Evolutionary conservation across 176 grass and related monocot species (phyloP), one percentile per base, ranked within the genome.

Genomic region (Zoysia pacifica): DNA sequence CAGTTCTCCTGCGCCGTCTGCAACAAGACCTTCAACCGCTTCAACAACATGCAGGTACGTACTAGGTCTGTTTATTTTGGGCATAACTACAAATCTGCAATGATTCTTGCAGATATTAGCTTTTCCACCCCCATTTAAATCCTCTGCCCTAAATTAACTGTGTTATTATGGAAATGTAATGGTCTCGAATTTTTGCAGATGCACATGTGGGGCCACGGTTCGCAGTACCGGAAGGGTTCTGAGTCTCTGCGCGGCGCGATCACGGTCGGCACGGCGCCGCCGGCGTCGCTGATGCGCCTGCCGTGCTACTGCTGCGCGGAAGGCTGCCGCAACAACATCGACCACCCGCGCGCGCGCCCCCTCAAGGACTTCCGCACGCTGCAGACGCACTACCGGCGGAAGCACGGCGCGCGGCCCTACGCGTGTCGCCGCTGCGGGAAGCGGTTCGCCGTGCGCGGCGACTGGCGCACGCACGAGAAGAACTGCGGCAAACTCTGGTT

Each of bases 141-240:
- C 15, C 1, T 16, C 4, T 74, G 37, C 19, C 73, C 73, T 76
- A 75, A 20, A 28, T 28, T 28, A 28, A 28, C 28, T 28, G 28
- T 28, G 28, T 28, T 28, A 28, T 28, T 28, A 28, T 28, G 28
- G 28, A 28, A 28, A 28, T 28, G 28, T 28, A 28, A 28, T 28
- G 28, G 28, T 28, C 28, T 28, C 28, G 28, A 28, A 28, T 28
- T 28, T 28, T 18, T 54, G 46, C 73, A 97, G 94, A 97, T 97
- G 94, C 94, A 97, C 49, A 97, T 97, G 94, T 97, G 94, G 94
- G 94, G 94, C 10, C 94, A 97, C 76, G 94, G 94, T 0, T 94
- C 94, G 5, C 91, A 97, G 86, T 97, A 92, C 81, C 83, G 91
- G 20, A 81, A 88, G 88, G 91, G 94, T 0, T 85, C 83, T 6